Evolutionary conservation across 306 rosid genomes (phyloP), one percentile per base, ranked within the genome.

Genomic region (Cucurbita maxima): DNA sequence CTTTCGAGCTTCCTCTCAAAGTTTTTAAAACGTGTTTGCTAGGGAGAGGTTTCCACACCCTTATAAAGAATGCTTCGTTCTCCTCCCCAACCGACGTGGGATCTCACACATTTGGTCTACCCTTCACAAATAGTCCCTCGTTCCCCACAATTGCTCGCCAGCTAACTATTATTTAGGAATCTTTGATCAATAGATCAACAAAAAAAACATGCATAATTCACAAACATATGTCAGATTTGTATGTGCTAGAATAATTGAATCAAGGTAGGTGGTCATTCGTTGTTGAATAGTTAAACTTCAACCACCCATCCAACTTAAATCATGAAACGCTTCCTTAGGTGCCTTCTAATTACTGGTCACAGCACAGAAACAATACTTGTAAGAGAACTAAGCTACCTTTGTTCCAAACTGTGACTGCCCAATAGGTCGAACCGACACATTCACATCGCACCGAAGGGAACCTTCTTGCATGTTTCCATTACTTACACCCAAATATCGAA

Each of bases 401-500:
- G 98, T 94, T 75, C 97, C 97, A 77, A 90, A 86, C 72, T 83
- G 72, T 77, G 78, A 82, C 76, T 89, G 97, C 71, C 92, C 95
- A 73, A 90, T 79, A 53, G 97, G 98, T 59, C 97, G 91, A 75
- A 94, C 81, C 8, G 98, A 90, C 70, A 94, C 82, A 81, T 94
- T 94, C 67, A 90, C 97, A 83, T 94, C 98, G 19, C 97, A 94
- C 74, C 95, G 90, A 77, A 94, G 96, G 36, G 98, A 94, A 58
- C 97, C 97, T 84, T 94, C 98, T 87, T 90, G 96, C 97, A 90
- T 90, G 79, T 94, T 90, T 71, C 98, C 98, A 80, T 94, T 94
- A 88, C 97, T 80, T 75, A 94, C 94, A 76, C 92, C 96, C 84
- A 94, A 84, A 85, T 94, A 94, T 78, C 92, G 76, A 78, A 90